Evolutionary conservation across 129 eudicot species (phyloP).

Genomic region (Chrysanthemum lavandulifolium): DNA sequence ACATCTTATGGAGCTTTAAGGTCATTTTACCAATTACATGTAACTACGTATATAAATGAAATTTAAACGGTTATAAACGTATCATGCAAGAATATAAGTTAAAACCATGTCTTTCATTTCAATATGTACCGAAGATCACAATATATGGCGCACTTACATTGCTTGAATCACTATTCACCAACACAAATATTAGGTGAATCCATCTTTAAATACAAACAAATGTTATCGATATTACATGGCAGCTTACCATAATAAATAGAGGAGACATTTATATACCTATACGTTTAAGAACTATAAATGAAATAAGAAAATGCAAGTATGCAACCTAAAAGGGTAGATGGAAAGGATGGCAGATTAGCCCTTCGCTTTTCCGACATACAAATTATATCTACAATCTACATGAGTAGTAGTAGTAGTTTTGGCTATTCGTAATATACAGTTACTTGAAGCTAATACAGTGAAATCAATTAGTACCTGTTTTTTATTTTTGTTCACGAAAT

Average conservation of each 20-base stretch:
- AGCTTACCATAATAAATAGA: constrained; percentile 15
- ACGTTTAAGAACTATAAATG: constrained; percentile 16
- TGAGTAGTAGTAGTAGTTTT: constrained; percentile 27
- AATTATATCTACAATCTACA: constrained; percentile 45
- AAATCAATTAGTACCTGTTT: constrained; percentile 31
- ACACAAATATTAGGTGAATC: constrained; percentile 19
- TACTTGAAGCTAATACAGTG: constrained; percentile 30
- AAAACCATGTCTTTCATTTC: constrained; percentile 21
- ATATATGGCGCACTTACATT: constrained; percentile 14
- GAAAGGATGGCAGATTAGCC: constrained; percentile 71
- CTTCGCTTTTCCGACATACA: constrained; percentile 61
- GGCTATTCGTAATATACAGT: constrained; percentile 39
- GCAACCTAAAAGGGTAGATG: constrained; percentile 33
- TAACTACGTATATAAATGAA: background rate
- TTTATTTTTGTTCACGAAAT: constrained; percentile 34
- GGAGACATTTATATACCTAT: constrained; percentile 12
- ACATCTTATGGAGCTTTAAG: constrained; percentile 49
- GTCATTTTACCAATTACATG: constrained; percentile 2
- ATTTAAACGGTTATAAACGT: background rate
- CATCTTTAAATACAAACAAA: constrained; percentile 23
- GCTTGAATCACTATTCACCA: constrained; percentile 18
- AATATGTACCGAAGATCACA: constrained; percentile 15
- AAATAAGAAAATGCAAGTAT: constrained; percentile 25
- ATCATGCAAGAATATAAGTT: background rate
- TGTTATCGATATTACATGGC: constrained; percentile 17